These are phyloP conservation scores for Solanum neorickii DNA, from an alignment of 257 asterid species.

Conservation along the genomic window DNA sequence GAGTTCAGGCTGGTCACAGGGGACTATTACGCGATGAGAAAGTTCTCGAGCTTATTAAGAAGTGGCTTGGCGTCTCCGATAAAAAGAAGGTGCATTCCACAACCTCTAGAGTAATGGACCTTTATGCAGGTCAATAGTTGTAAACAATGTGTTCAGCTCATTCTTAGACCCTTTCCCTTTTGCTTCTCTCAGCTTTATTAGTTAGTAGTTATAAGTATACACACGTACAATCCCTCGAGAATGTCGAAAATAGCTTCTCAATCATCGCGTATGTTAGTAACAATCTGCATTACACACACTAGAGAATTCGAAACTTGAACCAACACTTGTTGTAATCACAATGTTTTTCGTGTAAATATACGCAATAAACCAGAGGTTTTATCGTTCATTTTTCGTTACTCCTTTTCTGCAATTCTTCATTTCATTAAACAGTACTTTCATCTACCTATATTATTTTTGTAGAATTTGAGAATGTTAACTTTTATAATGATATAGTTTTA, in stretches of 20 bases:
- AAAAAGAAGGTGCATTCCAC: slow-evolving; percentile 18
- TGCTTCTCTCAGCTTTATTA: neutral
- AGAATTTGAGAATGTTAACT: neutral
- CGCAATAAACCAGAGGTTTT: neutral
- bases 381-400: neutral
- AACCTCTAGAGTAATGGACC: slow-evolving; percentile 50
- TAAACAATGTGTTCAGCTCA: neutral
- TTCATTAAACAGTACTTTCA: neutral
- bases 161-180: neutral
- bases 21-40: slow-evolving; percentile 33
- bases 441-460: neutral
- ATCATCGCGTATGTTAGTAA: neutral
- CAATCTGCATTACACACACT: neutral
- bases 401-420: neutral
- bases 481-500: neutral
- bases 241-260: neutral
- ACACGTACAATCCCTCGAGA: neutral
- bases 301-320: neutral
- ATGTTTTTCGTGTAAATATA: neutral
- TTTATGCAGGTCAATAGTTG: neutral
- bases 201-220: neutral
- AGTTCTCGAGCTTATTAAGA: slow-evolving; percentile 45
- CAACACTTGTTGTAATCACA: neutral
- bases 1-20: slow-evolving; percentile 52
- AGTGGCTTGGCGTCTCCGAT: slow-evolving; percentile 55